Percentiles rank a stretch among this genome's conserved stretches.
These are phyloP conservation scores for Daldinia caldariorum DNA, from an alignment of 495 filamentous ascomycete genomes.

Conservation along the genomic window DNA sequence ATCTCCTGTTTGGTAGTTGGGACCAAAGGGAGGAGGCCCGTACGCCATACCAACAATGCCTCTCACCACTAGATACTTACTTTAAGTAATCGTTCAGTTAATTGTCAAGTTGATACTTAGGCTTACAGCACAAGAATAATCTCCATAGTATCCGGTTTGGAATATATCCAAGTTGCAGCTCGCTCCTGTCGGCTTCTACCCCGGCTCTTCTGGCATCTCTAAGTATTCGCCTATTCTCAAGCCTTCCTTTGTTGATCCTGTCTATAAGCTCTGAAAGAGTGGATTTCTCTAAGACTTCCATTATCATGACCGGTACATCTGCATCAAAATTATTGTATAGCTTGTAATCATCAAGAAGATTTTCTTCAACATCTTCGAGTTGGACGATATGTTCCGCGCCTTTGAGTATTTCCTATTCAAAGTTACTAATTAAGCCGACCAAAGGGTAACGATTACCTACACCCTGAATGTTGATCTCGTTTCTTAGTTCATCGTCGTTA, in stretches of 20 bases:
- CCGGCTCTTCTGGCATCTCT: not conserved
- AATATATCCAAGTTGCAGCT: not conserved
- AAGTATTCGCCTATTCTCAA: not conserved
- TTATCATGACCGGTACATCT: conserved; percentile 3
- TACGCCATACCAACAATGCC: conserved; percentile 21
- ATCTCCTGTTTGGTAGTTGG: not conserved
- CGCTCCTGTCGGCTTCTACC: not conserved
- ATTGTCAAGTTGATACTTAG: not conserved
- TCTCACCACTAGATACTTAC: conserved; percentile 7
- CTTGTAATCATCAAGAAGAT: not conserved
- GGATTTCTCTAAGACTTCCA: conserved; percentile 7
- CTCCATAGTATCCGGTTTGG: conserved; percentile 27
- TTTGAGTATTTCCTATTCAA: not conserved
- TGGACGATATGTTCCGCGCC: conserved; percentile 13
- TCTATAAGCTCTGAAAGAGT: conserved; percentile 10
- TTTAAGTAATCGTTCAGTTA: not conserved
- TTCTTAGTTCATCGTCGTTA: not conserved
- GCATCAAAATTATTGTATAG: not conserved
- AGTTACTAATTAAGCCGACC: not conserved
- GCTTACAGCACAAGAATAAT: conserved; percentile 27
- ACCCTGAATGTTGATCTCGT: not conserved
- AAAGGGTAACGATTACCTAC: conserved; percentile 6
- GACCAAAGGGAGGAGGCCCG: not conserved
- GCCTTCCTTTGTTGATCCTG: conserved; percentile 1
- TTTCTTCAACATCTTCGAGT: not conserved